A percentile compares a stretch with the other conserved stretches of the same genome.
phyloP scores from a whole-genome alignment of 208 protist genomes.

The Leptomonas pyrrhocoris region DNA sequence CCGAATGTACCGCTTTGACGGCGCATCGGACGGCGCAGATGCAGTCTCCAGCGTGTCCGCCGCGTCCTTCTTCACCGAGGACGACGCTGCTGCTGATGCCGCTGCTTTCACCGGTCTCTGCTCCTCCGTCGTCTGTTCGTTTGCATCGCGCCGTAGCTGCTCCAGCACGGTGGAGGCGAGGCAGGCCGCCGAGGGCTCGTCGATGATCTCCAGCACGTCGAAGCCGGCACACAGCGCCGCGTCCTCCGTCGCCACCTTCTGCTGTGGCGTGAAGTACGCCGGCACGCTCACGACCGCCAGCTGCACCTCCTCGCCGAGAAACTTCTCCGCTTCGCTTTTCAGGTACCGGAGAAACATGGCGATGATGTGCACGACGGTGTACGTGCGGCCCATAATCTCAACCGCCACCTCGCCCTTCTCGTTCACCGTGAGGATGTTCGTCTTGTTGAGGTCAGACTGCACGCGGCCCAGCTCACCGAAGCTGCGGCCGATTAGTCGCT shows the following conservation, averaged over 20 bases:
- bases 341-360: slow-evolving; percentile 93
- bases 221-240: slow-evolving; percentile 89
- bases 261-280: slow-evolving; percentile 92
- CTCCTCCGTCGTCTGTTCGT: not conserved
- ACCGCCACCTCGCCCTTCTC: slow-evolving; percentile 89
- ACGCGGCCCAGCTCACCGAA: slow-evolving; percentile 87
- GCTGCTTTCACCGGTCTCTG: not conserved
- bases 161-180: slow-evolving; percentile 85
- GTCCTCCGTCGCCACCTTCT: slow-evolving; percentile 94
- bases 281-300: slow-evolving; percentile 90
- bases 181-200: slow-evolving; percentile 91
- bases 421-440: slow-evolving; percentile 87
- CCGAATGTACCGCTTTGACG: slow-evolving; percentile 51
- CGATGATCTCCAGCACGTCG: slow-evolving; percentile 93
- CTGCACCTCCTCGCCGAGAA: slow-evolving; percentile 82
- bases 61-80: slow-evolving; percentile 4
- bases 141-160: slow-evolving; percentile 10
- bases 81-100: slow-evolving; percentile 5
- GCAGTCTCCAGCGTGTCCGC: not conserved
- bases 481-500: slow-evolving; percentile 87
- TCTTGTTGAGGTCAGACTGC: slow-evolving; percentile 83
- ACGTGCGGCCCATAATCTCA: slow-evolving; percentile 88
- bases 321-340: slow-evolving; percentile 86
- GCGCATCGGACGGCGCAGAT: not conserved
- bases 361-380: slow-evolving; percentile 92